Percentiles rank a stretch among this genome's conserved stretches.
Evolutionary conservation across 2,329 filamentous ascomycete genomes (phyloP).

Genomic region (Pleoardoris graminearum): DNA sequence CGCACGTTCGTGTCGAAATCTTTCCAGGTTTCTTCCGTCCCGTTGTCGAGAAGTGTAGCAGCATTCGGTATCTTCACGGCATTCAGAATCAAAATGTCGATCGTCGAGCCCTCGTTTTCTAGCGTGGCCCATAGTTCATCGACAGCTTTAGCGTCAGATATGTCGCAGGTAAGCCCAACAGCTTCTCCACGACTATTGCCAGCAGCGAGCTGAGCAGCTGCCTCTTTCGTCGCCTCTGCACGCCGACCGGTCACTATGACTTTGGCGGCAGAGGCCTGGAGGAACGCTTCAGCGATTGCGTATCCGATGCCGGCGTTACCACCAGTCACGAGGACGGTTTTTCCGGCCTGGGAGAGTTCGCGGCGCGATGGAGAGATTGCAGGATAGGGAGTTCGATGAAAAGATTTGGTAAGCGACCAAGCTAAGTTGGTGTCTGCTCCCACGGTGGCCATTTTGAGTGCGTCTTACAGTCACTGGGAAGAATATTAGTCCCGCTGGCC

Average conservation of each 20-base stretch:
- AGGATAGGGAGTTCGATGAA: conserved; percentile 8
- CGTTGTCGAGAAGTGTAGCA: background rate
- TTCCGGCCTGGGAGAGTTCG: conserved; percentile 15
- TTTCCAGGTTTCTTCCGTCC: background rate
- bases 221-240: background rate
- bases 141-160: background rate
- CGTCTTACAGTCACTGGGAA: no score
- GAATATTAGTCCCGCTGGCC: no score
- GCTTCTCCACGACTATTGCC: background rate
- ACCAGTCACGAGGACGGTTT: conserved; percentile 39
- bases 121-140: conserved; percentile 2
- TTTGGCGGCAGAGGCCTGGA: conserved; percentile 4
- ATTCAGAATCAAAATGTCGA: background rate
- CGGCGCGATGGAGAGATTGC: conserved; percentile 31
- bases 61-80: background rate
- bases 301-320: conserved; percentile 3
- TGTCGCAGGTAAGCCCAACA: background rate
- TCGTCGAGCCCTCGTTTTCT: background rate
- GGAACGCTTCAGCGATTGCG: conserved; percentile 1
- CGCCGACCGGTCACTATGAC: conserved; percentile 7
- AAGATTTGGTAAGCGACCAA: background rate
- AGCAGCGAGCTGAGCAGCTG: background rate
- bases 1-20: background rate
- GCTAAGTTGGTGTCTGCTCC: background rate
- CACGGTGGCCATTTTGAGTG: background rate